Evolutionary conservation across 2,329 filamentous ascomycete genomes (phyloP).

Genomic region (Xylariaceae sp.): DNA sequence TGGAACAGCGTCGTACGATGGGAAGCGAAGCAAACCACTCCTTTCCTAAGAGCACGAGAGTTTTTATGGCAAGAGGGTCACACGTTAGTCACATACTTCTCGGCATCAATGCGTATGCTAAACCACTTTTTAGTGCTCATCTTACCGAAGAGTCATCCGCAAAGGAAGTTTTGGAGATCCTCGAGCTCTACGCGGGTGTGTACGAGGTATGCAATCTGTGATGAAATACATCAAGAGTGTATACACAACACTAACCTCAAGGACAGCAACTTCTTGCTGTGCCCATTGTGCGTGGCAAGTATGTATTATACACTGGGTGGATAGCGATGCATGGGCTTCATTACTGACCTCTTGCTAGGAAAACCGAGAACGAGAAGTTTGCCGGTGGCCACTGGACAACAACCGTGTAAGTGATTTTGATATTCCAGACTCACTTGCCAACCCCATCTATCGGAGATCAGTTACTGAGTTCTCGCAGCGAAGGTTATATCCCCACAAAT

Average conservation of each 20-base stretch:
- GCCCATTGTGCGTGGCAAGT: slow-evolving; percentile 78
- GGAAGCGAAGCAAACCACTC: slow-evolving; percentile 92
- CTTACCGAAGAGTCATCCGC: slow-evolving; percentile 75
- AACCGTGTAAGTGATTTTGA: slow-evolving; percentile 52
- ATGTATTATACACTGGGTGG: neutral
- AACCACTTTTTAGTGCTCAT: slow-evolving; percentile 58
- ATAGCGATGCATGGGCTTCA: neutral
- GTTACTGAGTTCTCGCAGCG: slow-evolving; percentile 32
- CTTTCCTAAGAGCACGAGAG: slow-evolving; percentile 85
- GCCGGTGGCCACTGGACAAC: slow-evolving; percentile 95
- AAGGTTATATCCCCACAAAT: slow-evolving; percentile 93
- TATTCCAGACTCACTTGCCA: neutral
- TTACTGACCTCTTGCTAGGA: slow-evolving; percentile 35
- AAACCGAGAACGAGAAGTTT: slow-evolving; percentile 98
- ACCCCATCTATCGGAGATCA: neutral
- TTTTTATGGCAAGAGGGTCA: slow-evolving; percentile 99
- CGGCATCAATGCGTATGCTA: neutral
- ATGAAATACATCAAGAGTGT: neutral
- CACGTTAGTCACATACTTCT: slow-evolving; percentile 33
- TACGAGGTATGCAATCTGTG: slow-evolving; percentile 54
- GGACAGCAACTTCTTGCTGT: slow-evolving; percentile 73
- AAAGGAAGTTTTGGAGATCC: slow-evolving; percentile 84
- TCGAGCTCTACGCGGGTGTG: slow-evolving; percentile 85
- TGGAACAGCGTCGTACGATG: slow-evolving; percentile 93
- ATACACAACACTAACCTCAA: neutral